phyloP scores from a whole-genome alignment of 176 grass and related monocot genomes.

The Oropetium thomaeum region DNA sequence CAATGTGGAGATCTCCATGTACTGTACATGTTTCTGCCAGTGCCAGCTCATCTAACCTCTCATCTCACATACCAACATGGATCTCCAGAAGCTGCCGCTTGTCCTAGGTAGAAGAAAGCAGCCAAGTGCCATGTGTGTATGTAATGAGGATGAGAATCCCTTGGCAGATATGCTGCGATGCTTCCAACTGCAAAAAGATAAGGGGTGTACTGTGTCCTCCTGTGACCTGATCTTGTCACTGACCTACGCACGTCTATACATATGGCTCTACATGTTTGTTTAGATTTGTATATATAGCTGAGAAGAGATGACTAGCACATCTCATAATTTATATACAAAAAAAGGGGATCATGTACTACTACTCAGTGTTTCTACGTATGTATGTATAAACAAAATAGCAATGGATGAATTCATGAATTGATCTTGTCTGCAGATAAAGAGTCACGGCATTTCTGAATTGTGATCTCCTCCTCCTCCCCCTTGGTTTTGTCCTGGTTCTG shows the following conservation, averaged over 20 bases:
- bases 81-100: not conserved
- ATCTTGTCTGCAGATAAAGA: conserved; percentile 21
- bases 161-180: conserved; percentile 17
- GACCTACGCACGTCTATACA: not conserved
- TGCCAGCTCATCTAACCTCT: not conserved
- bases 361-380: not conserved
- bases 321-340: not conserved
- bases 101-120: not conserved
- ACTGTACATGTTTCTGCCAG: not conserved
- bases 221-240: not conserved
- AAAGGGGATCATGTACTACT: not conserved
- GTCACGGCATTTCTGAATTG: not conserved
- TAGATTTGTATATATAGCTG: conserved; percentile 13
- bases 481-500: conserved; percentile 25
- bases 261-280: not conserved
- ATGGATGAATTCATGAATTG: not conserved
- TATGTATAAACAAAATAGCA: not conserved
- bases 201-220: not conserved
- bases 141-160: no score
- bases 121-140: not conserved
- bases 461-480: conserved; percentile 33
- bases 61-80: not conserved
- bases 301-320: not conserved
- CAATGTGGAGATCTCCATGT: not conserved
- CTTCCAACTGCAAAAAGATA: conserved; percentile 21